Evolutionary conservation across 2,329 filamentous ascomycete species (phyloP), one percentile per base, ranked within the genome.

Genomic region (Botrytis medusae): DNA sequence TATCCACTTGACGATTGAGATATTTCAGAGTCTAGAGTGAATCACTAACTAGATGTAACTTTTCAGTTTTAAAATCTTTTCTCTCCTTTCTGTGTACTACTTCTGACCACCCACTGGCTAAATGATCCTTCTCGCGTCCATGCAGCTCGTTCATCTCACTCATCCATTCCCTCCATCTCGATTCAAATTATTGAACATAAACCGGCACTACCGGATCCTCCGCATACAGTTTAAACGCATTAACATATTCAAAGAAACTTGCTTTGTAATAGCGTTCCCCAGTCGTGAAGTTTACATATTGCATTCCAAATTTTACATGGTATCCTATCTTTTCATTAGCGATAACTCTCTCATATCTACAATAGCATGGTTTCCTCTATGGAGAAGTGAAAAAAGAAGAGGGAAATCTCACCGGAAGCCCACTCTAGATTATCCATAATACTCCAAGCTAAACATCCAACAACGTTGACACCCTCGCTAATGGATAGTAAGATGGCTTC

Each of bases 401-500:
- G 48, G 10, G 7, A 20, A 46, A 63, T 64, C 73, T 34, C 5
- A 74, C 73, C 73, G 6, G 20, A 4, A 57, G 92, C 90, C 78
- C 78, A 79, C 69, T 79, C 78, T 40, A 79, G 65, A 75, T 79
- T 79, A 75, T 97, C 93, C 86, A 96, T 87, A 75, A 96, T 87
- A 81, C 90, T 93, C 93, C 93, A 97, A n/a, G 92, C 93, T 84
- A 95, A 89, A 83, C 95, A 96, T 12, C 91, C 93, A 77, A 88
- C 87, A 71, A 95, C 92, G 78, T 95, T 88, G 67, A 95, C 92
- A 34, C 91, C 90, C 79, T 96, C 93, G 16, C 93, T 92, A 79
- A 92, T 88, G 42, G 91, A 92, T 87, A 96, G 88, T 42, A 79
- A 61, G 34, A 79, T 77, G 72, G 93, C 93, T 71, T 86, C 86